Evolutionary conservation across 208 protist genomes (phyloP), one percentile per base, ranked within the genome.

Genomic region (Trypanosoma scelopori): DNA sequence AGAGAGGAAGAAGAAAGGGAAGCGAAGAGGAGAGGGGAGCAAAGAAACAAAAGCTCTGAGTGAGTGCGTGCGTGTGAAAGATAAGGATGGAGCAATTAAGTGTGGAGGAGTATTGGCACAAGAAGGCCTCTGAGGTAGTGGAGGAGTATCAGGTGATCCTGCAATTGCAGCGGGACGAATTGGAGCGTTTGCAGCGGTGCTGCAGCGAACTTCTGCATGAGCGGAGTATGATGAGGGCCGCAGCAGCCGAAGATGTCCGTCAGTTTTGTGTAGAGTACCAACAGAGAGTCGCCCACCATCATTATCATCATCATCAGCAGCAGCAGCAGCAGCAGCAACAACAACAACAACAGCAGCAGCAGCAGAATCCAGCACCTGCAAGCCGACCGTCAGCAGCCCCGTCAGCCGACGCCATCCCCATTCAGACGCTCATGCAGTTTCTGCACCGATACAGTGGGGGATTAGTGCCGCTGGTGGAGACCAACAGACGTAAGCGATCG

Each of bases 401-500:
- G 2, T 49, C 60, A 1, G 45, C 47, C 11, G 74, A 83, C 3
- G 66, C 51, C 25, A 76, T 95, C 47, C 86, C 89, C 0, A 50
- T 90, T 18, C 42, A 71, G 5, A 50, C 48, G 11, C 46, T 95
- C 16, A 51, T 91, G 23, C 28, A 76, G 48, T 92, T 91, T 52
- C 65, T 95, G 32, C 84, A 91, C 61, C 65, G 81, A 56, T 92
- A 92, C 79, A 95, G 84, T 50, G 79, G 86, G 43, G 89, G 89
- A 27, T 69, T 95, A 25, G 69, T 92, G 32, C 82, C 80, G 22
- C 69, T 55, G 18, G 9, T 71, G 22, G 75, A 86, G 50, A 85
- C 62, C 37, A 65, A n/a, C 41, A 48, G 50, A 22, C 84, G 89
- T 27, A 95, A 95, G 71, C 83, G 89, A 20, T 46, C 71, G 16